These are phyloP conservation scores for Cucurbita ficifolia DNA, from an alignment of 306 rosid genomes.

Conservation along the genomic window DNA sequence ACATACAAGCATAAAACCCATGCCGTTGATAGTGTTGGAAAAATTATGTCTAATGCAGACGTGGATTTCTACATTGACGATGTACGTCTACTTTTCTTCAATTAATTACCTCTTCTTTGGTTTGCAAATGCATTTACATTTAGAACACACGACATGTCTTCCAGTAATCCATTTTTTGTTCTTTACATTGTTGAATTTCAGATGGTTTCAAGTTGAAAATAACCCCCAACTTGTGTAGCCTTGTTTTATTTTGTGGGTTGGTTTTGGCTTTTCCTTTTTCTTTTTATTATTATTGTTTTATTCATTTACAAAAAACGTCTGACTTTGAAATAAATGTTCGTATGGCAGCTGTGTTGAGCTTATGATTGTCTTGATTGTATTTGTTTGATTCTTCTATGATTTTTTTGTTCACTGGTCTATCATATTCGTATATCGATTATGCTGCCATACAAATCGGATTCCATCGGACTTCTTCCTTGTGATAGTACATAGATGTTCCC, in stretches of 20 bases:
- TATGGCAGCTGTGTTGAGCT: neutral
- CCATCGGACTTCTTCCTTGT: neutral
- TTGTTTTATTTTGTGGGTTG: neutral
- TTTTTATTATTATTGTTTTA: neutral
- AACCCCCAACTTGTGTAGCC: neutral
- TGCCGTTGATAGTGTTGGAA: conserved; percentile 64
- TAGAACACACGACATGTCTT: neutral
- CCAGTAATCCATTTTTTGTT: neutral
- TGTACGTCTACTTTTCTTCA: conserved; percentile 28
- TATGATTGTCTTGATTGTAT: neutral
- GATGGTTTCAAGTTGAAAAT: neutral
- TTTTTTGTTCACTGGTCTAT: neutral
- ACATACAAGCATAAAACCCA: conserved; percentile 95
- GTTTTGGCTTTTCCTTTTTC: neutral
- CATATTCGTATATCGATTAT: neutral
- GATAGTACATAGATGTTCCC: neutral
- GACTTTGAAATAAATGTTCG: neutral
- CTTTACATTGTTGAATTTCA: neutral
- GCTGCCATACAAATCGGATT: neutral
- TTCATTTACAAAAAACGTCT: neutral
- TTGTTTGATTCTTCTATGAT: neutral
- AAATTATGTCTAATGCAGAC: conserved; percentile 74
- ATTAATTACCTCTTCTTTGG: neutral
- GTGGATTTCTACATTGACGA: conserved; percentile 78
- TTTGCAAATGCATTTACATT: neutral